These are phyloP conservation scores for Nicotiana sylvestris DNA, from an alignment of 257 asterid species.

Conservation along the genomic window DNA sequence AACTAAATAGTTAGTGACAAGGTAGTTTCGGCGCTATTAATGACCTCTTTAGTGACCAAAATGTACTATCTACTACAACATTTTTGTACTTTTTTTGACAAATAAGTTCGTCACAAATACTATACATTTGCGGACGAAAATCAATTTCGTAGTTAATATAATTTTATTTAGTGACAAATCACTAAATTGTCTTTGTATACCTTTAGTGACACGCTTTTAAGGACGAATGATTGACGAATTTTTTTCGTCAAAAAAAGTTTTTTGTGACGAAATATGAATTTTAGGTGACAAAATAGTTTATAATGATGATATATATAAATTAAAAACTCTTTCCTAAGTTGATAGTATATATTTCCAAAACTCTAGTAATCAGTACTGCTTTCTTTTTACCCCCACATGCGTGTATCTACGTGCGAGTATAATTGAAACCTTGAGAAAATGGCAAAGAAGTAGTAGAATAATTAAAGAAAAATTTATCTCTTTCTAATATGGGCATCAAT, in stretches of 20 bases:
- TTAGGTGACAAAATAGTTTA: neutral
- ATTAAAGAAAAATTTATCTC: neutral
- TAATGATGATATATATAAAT: neutral
- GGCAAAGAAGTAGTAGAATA: neutral
- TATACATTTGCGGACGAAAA: neutral
- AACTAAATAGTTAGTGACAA: too few relatives aligned
- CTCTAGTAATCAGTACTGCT: neutral
- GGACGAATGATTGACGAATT: neutral
- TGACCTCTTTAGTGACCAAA: too few relatives aligned
- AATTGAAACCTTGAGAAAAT: constrained; percentile 9
- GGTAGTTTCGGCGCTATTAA: too few relatives aligned
- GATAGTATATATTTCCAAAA: neutral
- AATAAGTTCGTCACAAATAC: neutral
- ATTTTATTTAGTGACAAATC: neutral
- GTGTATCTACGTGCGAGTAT: neutral
- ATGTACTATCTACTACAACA: neutral
- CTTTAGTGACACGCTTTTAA: neutral
- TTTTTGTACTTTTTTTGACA: too few relatives aligned
- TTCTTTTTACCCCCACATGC: neutral
- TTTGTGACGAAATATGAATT: too few relatives aligned
- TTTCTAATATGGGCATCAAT: constrained; percentile 12
- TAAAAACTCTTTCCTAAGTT: too few relatives aligned
- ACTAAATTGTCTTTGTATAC: neutral
- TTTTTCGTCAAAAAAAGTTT: too few relatives aligned
- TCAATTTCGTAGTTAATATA: too few relatives aligned